Base-by-base conservation (phyloP, 78 protist genomes). In the Isochrysis galbana region DNA sequence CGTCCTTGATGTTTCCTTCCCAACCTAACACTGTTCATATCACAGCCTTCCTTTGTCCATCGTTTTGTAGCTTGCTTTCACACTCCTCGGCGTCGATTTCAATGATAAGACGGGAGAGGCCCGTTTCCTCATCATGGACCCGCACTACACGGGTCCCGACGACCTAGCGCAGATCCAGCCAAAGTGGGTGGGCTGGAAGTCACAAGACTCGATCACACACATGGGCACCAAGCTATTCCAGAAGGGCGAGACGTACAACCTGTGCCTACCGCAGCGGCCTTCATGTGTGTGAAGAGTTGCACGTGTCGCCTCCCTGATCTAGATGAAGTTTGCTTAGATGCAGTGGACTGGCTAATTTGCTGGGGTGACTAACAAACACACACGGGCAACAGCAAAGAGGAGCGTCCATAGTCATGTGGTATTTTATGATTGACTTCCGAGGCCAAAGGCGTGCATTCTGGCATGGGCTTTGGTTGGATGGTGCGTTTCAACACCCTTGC, bases 11-110 rank as follows among this genome's bases (percentile, higher is more conserved):
- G 11, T 86, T 10, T 48, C 22, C n/a, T 77, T 77, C 25, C 25
- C 83, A 14, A 21, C n/a, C n/a, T n/a, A n/a, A n/a, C n/a, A n/a
- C n/a, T n/a, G n/a, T n/a, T n/a, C n/a, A n/a, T n/a, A n/a, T n/a
- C n/a, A n/a, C n/a, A n/a, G n/a, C n/a, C n/a, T n/a, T n/a, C n/a
- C n/a, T n/a, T n/a, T n/a, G n/a, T n/a, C n/a, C n/a, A n/a, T n/a
- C n/a, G n/a, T n/a, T n/a, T n/a, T n/a, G n/a, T n/a, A 42, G 61
- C 91, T 96, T 47, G 98, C 98, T 10, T 95, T 96, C 91, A 97
- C 98, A 36, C 42, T 96, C 25, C 86, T 97, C 48, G 98, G 98
- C 67, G 86, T 97, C 39, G 91, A 44, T 14, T 78, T 46, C 54
- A 72, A 95, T 91, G 91, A 55, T 34, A 55, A 70, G 2, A 0